Percentiles rank a stretch among this genome's conserved stretches.
These are phyloP conservation scores for Colletotrichum simmondsii DNA, from an alignment of 2,329 filamentous ascomycete genomes.

Conservation along the genomic window DNA sequence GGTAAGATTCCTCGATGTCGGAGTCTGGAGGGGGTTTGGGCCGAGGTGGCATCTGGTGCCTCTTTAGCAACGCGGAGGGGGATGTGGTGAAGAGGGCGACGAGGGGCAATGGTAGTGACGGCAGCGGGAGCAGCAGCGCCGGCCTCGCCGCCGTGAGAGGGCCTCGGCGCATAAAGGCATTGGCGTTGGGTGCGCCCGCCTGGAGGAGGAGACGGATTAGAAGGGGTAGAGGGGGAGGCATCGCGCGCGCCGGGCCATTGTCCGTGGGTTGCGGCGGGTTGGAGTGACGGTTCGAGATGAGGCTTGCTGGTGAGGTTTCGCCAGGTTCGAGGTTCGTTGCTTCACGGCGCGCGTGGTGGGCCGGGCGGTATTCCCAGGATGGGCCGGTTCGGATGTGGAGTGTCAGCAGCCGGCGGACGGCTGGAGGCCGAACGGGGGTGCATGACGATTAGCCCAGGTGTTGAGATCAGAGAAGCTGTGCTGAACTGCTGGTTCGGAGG, in stretches of 20 bases:
- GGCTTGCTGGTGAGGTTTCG: constrained; percentile 9
- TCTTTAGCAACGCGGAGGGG: constrained; percentile 55
- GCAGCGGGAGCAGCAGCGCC: neutral
- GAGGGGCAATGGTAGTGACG: neutral
- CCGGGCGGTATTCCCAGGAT: neutral
- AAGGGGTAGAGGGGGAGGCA: constrained; percentile 15
- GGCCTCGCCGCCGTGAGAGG: neutral
- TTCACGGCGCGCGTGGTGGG: neutral
- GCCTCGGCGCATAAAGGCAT: constrained; percentile 15
- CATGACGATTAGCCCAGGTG: neutral
- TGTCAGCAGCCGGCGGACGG: neutral
- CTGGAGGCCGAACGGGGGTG: neutral
- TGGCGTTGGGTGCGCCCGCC: constrained; percentile 2
- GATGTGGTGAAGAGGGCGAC: constrained; percentile 45
- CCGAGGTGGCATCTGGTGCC: constrained; percentile 74
- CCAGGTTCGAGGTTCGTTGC: neutral
- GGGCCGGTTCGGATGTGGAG: neutral
- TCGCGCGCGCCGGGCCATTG: constrained; percentile 29
- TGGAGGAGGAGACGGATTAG: neutral
- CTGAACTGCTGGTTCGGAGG: neutral
- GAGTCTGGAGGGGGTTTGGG: constrained; percentile 77
- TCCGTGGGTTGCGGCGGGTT: constrained; percentile 10
- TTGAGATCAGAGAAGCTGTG: neutral
- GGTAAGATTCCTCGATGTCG: constrained; percentile 85
- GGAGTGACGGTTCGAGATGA: neutral